These are phyloP conservation scores for Pythium aristosporum DNA, from an alignment of 352 stramenopile species.

Conservation along the genomic window DNA sequence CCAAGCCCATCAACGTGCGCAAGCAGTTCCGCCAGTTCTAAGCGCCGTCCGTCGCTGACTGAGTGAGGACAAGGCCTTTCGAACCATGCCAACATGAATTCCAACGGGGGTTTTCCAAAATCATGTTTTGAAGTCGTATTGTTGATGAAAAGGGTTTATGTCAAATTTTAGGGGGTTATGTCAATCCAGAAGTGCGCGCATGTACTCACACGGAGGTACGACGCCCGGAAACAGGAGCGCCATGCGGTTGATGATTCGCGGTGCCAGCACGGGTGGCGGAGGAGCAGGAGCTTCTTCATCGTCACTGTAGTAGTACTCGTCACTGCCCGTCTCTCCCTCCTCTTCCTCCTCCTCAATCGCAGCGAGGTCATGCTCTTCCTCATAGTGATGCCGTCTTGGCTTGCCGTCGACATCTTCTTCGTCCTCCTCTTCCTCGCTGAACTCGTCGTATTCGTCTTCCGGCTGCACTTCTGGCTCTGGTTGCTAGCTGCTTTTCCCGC, in stretches of 20 bases:
- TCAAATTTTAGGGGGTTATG: neutral
- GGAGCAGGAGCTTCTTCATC: neutral
- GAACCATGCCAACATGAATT: neutral
- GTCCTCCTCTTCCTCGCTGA: conserved; percentile 3
- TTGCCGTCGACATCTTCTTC: neutral
- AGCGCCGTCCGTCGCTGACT: conserved; percentile 28
- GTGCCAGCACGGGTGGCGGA: conserved; percentile 1
- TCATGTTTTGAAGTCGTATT: neutral
- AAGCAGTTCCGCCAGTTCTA: conserved; percentile 99
- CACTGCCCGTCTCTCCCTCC: neutral
- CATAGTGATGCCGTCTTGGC: too few relatives aligned
- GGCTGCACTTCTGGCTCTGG: conserved; percentile 11
- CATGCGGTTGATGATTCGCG: conserved; percentile 23
- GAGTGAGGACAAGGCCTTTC: neutral
- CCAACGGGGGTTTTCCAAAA: conserved; percentile 12
- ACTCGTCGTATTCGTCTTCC: conserved; percentile 5
- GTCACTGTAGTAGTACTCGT: neutral
- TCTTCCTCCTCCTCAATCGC: neutral
- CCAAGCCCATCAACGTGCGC: conserved; percentile 96
- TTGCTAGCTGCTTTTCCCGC: conserved; percentile 26
- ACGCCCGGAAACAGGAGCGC: conserved; percentile 24
- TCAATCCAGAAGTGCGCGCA: conserved; percentile 20
- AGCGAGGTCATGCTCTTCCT: too few relatives aligned
- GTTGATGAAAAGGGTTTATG: neutral
- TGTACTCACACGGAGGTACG: conserved; percentile 25